Evolutionary conservation across 495 filamentous ascomycete genomes (phyloP), one percentile per base, ranked within the genome.

Genomic region (Cercophora samala): DNA sequence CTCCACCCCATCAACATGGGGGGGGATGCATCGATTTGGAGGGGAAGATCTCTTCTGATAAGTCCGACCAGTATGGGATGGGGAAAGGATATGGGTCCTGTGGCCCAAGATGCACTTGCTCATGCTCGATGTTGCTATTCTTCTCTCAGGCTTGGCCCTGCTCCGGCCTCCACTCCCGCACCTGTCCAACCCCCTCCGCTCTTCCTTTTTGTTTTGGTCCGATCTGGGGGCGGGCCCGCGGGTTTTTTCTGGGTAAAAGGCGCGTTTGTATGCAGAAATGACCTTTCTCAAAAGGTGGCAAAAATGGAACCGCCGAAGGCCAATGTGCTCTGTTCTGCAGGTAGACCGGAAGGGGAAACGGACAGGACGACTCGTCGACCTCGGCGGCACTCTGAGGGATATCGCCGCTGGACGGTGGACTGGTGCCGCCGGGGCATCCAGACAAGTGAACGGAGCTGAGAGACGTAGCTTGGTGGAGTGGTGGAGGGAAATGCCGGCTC

Each of bases 1-100:
- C 82, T 85, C 84, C 84, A 86, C 84, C 79, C 80, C 81, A 73
- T 77, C 81, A 81, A 59, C 80, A 81, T 79, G 74, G 70, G 79
- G 70, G 79, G 80, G 77, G 76, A 78, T 79, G 78, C 78, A 78
- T 78, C 74, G 68, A 67, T 74, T 75, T 76, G 76, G 69, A 63
- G 77, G 74, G 76, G 73, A 78, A 77, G 76, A 79, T 80, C 77
- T 81, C 74, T 58, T 73, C 68, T 80, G 77, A 79, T 78, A 78
- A 79, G 75, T 79, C 75, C 71, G 76, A 66, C 72, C 71, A 74
- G 72, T 75, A 68, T 72, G 67, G 68, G 67, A 73, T 68, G 75
- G 74, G 75, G 74, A 78, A 64, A 61, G 24, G 71, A 67, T 67
- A 76, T 72, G 76, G 76, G 73, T 60, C 25, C 78, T 68, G 69